Evolutionary conservation across 305 asterid genomes (phyloP).

Genomic region (Fraxinus velutina): DNA sequence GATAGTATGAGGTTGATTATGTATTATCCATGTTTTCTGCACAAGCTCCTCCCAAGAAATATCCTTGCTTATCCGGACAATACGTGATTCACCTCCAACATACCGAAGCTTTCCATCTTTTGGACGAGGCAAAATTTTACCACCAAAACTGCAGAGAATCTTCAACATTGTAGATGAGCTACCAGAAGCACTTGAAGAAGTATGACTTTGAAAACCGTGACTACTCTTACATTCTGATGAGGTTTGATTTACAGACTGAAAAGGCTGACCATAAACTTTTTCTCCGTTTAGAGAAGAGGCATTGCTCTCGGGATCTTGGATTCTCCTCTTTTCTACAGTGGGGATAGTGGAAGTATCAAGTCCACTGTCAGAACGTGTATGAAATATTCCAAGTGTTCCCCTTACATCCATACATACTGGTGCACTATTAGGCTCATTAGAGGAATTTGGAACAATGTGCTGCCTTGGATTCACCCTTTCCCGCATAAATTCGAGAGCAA

Average conservation of each 20-base stretch:
- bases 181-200: constrained; percentile 43
- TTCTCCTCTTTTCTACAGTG: constrained; percentile 41
- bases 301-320: constrained; percentile 42
- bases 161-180: constrained; percentile 50
- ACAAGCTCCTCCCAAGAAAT: constrained; percentile 66
- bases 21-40: constrained; percentile 52
- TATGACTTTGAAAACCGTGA: constrained; percentile 37
- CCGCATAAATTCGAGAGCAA: constrained; percentile 86
- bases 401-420: constrained; percentile 46
- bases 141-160: constrained; percentile 86
- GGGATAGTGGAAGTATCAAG: constrained; percentile 49
- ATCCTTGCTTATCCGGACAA: constrained; percentile 62
- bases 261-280: constrained; percentile 36
- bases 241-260: constrained; percentile 37
- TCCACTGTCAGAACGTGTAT: constrained; percentile 42
- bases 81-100: constrained; percentile 87
- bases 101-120: constrained; percentile 85
- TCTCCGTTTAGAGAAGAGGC: constrained; percentile 40
- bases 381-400: constrained; percentile 52
- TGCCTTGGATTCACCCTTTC: constrained; percentile 74
- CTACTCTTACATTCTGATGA: constrained; percentile 36
- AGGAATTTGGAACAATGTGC: constrained; percentile 47
- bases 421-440: constrained; percentile 46
- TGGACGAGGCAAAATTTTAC: constrained; percentile 83
- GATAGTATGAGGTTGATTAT: constrained; percentile 48